These are phyloP conservation scores for Alternaria ethzedia DNA, from an alignment of 2,329 filamentous ascomycete species.

Conservation along the genomic window DNA sequence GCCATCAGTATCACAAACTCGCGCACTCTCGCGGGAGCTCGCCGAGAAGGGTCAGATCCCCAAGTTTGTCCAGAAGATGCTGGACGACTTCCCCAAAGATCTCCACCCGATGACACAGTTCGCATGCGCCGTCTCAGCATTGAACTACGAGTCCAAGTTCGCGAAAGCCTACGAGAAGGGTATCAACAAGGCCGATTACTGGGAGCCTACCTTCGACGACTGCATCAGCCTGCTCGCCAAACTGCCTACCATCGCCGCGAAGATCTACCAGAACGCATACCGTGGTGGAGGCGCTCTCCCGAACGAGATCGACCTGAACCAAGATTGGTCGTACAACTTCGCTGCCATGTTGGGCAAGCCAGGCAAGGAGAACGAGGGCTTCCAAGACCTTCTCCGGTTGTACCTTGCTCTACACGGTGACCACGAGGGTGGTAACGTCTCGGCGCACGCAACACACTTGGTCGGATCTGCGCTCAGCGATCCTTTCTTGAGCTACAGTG, in stretches of 20 bases:
- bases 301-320: conserved; percentile 76
- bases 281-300: conserved; percentile 75
- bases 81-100: conserved; percentile 86
- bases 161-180: conserved; percentile 92
- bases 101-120: conserved; percentile 99
- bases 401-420: conserved; percentile 97
- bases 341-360: conserved; percentile 93
- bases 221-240: conserved; percentile 92
- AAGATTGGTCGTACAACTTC: conserved; percentile 99
- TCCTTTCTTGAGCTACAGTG: conserved; percentile 94
- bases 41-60: conserved; percentile 86
- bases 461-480: conserved; percentile 94
- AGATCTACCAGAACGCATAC: conserved; percentile 95
- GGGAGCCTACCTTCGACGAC: conserved; percentile 98
- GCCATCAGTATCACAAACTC: conserved; percentile 80
- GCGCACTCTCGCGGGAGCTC: conserved; percentile 81
- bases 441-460: conserved; percentile 91
- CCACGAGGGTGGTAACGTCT: conserved; percentile 98
- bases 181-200: conserved; percentile 95
- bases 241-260: conserved; percentile 93
- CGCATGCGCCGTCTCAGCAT: conserved; percentile 90
- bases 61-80: conserved; percentile 81
- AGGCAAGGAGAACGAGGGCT: conserved; percentile 85
- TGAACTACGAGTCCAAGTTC: conserved; percentile 93
- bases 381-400: conserved; percentile 91